Evolutionary conservation across 106 monocot species (phyloP), one percentile per base, ranked within the genome.

Genomic region (Gastrodia elata): DNA sequence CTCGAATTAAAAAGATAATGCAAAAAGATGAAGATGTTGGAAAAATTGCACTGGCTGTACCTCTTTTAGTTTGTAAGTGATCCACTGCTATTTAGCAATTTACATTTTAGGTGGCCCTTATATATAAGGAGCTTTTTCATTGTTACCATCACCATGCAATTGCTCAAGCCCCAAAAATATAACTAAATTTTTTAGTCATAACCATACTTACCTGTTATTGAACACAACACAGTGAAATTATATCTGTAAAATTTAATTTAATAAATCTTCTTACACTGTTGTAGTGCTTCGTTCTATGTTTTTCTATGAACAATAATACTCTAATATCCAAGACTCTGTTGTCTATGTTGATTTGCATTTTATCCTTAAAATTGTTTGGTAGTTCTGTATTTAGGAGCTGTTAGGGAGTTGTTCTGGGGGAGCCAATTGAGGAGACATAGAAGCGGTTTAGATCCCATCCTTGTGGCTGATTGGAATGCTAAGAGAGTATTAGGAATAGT

Each of bases 1-100:
- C 96, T 38, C 79, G 96, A 42, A 96, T 96, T 78, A 96, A 96
- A 65, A 96, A 92, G 86, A 96, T 96, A 70, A 96, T 96, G 96
- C 96, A 96, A 81, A 87, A 92, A 70, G 96, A 96, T 75, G 96
- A 96, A 70, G 96, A 96, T 76, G 86, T 96, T 68, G 96, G 96
- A 33, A 96, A 96, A 76, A 96, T 96, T 83, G 89, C 92, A 71
- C 74, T 90, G 42, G 90, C 96, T 49, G 96, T 96, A 75, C 96
- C 96, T 78, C 85, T 96, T 84, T 86, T 96, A 90, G 92, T 96
- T 56, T 96, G 96, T 96, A 78, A 88, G 96, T 6, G 37, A 37
- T 35, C 36, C 20, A 28, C 16, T 65, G 11, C 36, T 35, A 18
- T 61, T 30, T 61, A 30, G 30, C 10, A 61, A 2, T 61, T 8